Conservation (phyloP, 768 basidiomycete species). For the Hygrocybe coccinea region DNA sequence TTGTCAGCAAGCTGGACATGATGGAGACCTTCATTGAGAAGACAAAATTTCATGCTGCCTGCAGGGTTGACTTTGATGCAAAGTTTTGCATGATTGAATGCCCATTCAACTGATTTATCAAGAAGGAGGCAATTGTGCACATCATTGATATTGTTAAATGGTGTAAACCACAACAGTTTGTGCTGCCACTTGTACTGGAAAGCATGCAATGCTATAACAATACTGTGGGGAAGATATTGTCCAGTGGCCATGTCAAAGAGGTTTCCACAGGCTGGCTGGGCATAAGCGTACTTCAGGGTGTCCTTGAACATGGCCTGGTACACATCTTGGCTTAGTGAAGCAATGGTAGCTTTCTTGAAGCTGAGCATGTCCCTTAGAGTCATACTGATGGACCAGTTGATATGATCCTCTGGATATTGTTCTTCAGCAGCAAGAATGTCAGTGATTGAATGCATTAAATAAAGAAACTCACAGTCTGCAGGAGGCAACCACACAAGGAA, state of each 20-base stretch:
- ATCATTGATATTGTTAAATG: background rate
- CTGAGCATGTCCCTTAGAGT: background rate
- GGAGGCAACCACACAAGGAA: constrained; percentile 1
- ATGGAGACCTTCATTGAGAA: background rate
- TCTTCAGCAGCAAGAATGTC: background rate
- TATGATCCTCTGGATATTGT: background rate
- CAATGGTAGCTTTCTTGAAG: background rate
- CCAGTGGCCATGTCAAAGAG: constrained; percentile 1
- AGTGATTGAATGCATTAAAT: background rate
- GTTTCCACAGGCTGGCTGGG: background rate
- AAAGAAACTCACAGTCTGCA: background rate
- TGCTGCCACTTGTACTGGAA: background rate
- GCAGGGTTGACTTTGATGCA: background rate
- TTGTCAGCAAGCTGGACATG: background rate
- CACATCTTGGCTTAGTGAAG: background rate
- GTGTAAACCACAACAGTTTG: background rate
- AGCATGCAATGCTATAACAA: background rate
- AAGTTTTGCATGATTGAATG: background rate
- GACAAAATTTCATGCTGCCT: background rate
- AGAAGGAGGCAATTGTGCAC: background rate
- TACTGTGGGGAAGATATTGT: background rate
- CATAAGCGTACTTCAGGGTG: background rate
- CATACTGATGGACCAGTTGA: background rate
- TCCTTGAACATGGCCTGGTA: background rate
- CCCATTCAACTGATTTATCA: background rate